Base-by-base conservation (phyloP, 2,329 filamentous ascomycete genomes). In the Ophiosphaerella herpotricha region DNA sequence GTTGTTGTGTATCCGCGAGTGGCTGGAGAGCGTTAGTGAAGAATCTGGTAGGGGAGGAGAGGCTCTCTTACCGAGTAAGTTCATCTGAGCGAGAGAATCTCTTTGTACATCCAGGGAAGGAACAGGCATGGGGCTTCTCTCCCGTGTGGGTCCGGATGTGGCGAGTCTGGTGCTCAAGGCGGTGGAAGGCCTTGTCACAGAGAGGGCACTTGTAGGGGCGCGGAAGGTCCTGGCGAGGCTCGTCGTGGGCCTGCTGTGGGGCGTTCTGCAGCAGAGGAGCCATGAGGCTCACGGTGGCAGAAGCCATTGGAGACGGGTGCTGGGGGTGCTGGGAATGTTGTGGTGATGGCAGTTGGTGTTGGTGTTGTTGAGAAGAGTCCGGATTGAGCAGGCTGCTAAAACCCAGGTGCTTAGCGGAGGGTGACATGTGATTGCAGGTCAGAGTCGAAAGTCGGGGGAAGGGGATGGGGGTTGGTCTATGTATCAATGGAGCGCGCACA, bases 1-100 rank as follows among this genome's bases (percentile, higher is more conserved):
- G 78, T 97, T 99, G 85, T 90, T 97, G 84, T 99, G 93, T 78
- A 99, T 99, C 74, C 93, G 85, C 72, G 93, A 97, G 78, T 99
- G 93, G 54, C 93, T 87, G 48, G 5, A 34, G 9, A 23, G n/a
- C 13, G 46, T 62, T 58, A 65, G 60, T 12, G 18, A 5, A 21
- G n/a, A 11, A 14, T 7, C 11, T 3, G 9, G 11, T 14, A 31
- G 18, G 9, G 16, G 16, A 13, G 39, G 2, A 11, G 29, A 31
- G 16, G 26, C 40, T 13, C 32, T 46, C 57, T 14, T 63, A 65
- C 62, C 62, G 54, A 55, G 94, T 99, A 63, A 99, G 82, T 78
- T 99, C 93, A 72, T 99, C 93, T 11, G 93, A 97, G 58, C 93
- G 87, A 58, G 90, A 96, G 80, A 99, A 97, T 68, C 93, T 90